phyloP scores from a whole-genome alignment of 2,329 filamentous ascomycete genomes.

The Phaeosphaeriaceae sp. region DNA sequence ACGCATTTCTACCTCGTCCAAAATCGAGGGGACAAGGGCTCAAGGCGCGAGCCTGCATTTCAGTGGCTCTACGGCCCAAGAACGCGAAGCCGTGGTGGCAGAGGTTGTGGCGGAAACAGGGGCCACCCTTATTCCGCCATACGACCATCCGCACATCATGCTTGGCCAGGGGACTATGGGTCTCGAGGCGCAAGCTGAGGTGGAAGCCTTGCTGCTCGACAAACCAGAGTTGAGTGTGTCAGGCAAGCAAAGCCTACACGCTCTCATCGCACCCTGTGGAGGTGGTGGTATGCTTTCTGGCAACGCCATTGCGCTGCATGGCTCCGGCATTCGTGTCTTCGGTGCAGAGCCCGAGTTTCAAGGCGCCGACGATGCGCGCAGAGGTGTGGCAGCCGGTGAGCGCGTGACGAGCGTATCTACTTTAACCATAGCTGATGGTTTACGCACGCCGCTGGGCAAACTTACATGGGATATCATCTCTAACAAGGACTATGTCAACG shows the following conservation, averaged over 20 bases:
- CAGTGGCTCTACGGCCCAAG: slow-evolving; percentile 77
- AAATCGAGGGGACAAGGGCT: slow-evolving; percentile 80
- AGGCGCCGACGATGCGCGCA: slow-evolving; percentile 81
- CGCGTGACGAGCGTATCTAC: slow-evolving; percentile 73
- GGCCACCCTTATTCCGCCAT: slow-evolving; percentile 83
- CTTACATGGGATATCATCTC: slow-evolving; percentile 80
- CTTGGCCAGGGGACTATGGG: slow-evolving; percentile 91
- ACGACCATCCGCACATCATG: slow-evolving; percentile 91
- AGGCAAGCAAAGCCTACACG: slow-evolving; percentile 47
- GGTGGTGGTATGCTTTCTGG: slow-evolving; percentile 89
- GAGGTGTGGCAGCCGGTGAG: slow-evolving; percentile 69
- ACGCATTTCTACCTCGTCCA: slow-evolving; percentile 78
- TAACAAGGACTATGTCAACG: slow-evolving; percentile 70
- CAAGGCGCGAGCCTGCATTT: slow-evolving; percentile 83
- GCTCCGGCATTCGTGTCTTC: slow-evolving; percentile 77
- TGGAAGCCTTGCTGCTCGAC: slow-evolving; percentile 57
- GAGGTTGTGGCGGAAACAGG: slow-evolving; percentile 73
- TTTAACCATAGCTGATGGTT: slow-evolving; percentile 85
- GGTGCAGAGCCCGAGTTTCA: slow-evolving; percentile 84
- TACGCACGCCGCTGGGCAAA: slow-evolving; percentile 80
- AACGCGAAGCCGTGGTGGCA: slow-evolving; percentile 79
- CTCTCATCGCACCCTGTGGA: slow-evolving; percentile 79
- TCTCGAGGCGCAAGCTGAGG: slow-evolving; percentile 81
- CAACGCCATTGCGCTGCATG: slow-evolving; percentile 75
- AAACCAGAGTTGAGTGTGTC: slow-evolving; percentile 18